Evolutionary conservation across 2,329 filamentous ascomycete species (phyloP).

Genomic region (Fusarium floridanum): DNA sequence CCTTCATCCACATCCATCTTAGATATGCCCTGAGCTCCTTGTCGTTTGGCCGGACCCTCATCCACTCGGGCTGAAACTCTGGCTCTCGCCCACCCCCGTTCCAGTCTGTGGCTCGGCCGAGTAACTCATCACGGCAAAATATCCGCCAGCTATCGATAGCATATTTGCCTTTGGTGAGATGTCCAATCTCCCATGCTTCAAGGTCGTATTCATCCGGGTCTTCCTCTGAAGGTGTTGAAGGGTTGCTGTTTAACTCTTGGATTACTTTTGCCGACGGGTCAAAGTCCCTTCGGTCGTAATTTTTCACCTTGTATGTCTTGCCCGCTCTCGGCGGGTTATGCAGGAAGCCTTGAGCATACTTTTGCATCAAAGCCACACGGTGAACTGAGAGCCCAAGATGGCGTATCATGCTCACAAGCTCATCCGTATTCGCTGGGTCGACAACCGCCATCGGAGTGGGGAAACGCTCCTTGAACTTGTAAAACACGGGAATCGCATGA

Average conservation of each 20-base stretch:
- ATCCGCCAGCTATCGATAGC: slow-evolving; percentile 93
- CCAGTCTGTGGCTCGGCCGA: slow-evolving; percentile 75
- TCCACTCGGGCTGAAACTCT: slow-evolving; percentile 89
- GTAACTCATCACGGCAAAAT: slow-evolving; percentile 85
- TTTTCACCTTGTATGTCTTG: slow-evolving; percentile 65
- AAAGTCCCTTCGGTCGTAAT: slow-evolving; percentile 58
- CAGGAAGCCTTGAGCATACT: slow-evolving; percentile 78
- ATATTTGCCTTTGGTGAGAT: slow-evolving; percentile 86
- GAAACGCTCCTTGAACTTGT: slow-evolving; percentile 74
- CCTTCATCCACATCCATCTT: slow-evolving; percentile 91
- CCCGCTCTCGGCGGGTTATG: slow-evolving; percentile 70
- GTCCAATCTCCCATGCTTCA: slow-evolving; percentile 84
- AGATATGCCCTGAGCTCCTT: slow-evolving; percentile 91
- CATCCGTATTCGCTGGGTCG: slow-evolving; percentile 59
- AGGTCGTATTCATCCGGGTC: slow-evolving; percentile 31
- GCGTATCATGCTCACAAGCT: slow-evolving; percentile 73
- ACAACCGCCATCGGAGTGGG: slow-evolving; percentile 75
- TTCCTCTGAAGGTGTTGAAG: neutral
- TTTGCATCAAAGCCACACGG: slow-evolving; percentile 76
- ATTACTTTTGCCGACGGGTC: slow-evolving; percentile 22
- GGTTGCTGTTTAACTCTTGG: neutral
- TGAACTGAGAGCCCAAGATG: slow-evolving; percentile 79
- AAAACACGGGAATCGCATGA: slow-evolving; percentile 81
- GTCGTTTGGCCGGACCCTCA: slow-evolving; percentile 83
- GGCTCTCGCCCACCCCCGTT: slow-evolving; percentile 66